Evolutionary conservation across 2,329 filamentous ascomycete genomes (phyloP).

Genomic region (Cladophialophora carrionii): DNA sequence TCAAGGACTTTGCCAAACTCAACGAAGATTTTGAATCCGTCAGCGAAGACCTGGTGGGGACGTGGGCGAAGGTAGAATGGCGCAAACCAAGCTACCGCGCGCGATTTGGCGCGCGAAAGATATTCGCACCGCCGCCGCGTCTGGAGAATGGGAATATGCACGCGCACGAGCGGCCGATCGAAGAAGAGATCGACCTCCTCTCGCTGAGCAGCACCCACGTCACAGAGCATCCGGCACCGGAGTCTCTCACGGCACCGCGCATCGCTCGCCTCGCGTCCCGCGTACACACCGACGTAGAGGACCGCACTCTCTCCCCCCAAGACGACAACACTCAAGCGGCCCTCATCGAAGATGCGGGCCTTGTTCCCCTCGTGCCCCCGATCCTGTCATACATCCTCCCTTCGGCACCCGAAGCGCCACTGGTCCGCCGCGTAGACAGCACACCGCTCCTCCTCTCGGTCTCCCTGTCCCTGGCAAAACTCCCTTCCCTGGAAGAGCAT

Average conservation of each 20-base stretch:
- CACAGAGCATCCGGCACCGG: slow-evolving; percentile 34
- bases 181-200: slow-evolving; percentile 60
- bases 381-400: slow-evolving; percentile 60
- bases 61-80: slow-evolving; percentile 96
- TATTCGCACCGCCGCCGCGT: slow-evolving; percentile 52
- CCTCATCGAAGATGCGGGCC: slow-evolving; percentile 25
- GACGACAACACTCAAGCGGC: slow-evolving; percentile 24
- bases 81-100: slow-evolving; percentile 56
- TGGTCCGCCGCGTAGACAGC: slow-evolving; percentile 88
- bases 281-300: slow-evolving; percentile 36
- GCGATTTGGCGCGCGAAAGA: slow-evolving; percentile 46
- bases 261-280: slow-evolving; percentile 42
- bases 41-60: slow-evolving; percentile 87
- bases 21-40: slow-evolving; percentile 86
- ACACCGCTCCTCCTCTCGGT: slow-evolving; percentile 77
- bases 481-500: slow-evolving; percentile 65
- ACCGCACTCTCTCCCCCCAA: slow-evolving; percentile 32
- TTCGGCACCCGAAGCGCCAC: slow-evolving; percentile 56
- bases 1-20: slow-evolving; percentile 76
- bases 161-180: slow-evolving; percentile 47
- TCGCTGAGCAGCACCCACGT: slow-evolving; percentile 58
- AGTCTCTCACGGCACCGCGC: slow-evolving; percentile 24
- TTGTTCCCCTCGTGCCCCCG: slow-evolving; percentile 34
- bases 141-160: slow-evolving; percentile 31
- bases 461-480: slow-evolving; percentile 83